Evolutionary conservation across 208 protist genomes (phyloP), one percentile per base, ranked within the genome.

Genomic region (Wallacemonas rigidus): DNA sequence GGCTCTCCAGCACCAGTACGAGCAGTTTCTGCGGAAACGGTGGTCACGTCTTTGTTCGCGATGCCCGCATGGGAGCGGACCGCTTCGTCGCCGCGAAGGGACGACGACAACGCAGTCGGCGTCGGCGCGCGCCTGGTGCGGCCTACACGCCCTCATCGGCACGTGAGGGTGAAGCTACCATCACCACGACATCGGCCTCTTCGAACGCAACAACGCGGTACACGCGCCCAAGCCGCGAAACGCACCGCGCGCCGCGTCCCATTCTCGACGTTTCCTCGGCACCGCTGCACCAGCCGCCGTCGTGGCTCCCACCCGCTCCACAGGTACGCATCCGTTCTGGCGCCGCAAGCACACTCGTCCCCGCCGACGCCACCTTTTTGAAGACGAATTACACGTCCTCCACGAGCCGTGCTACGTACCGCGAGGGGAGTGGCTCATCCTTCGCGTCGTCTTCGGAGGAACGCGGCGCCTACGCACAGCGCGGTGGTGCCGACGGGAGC

Each of bases 21-120:
- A 90, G 85, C 79, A 90, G 85, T 67, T 61, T 80, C 54, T 50
- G 41, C 8, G 68, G 72, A 9, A 69, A 62, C 48, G 85, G 85
- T n/a, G 45, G 67, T 12, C 76, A 80, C 45, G 75, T 43, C 36
- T 90, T 87, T 68, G 57, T 76, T 43, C 69, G 70, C 53, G 63
- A 55, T 55, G 51, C 38, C 26, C 58, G 67, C n/a, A 40, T 51
- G 8, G 62, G 38, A 3, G 14, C 36, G 39, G 35, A 43, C 15
- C 40, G 51, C 1, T 51, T 47, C 26, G 38, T 17, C 45, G 9
- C n/a, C 54, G 14, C 45, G 26, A 14, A 57, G 53, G 38, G 15
- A 36, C 38, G 60, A 5, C 60, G 41, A 12, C 45, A 12, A 50
- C 38, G 15, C 41, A 5, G 4, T 58, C 17, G 55, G 35, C 63